Evolutionary conservation across 106 monocot genomes (phyloP), one percentile per base, ranked within the genome.

Genomic region (Platanthera zijinensis): DNA sequence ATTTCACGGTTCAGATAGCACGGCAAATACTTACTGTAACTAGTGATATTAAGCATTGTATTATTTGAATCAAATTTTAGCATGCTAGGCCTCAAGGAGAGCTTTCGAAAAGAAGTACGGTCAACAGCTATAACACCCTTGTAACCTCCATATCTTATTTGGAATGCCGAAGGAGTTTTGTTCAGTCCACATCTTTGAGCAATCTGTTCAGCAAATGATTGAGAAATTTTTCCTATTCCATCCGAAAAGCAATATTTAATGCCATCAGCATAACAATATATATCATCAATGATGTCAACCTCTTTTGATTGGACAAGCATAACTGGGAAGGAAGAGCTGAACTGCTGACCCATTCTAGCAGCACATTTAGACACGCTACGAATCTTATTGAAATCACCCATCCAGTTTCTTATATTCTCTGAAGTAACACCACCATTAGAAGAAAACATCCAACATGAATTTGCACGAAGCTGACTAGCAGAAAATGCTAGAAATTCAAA

Each of bases 401-500:
- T 99, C 91, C 91, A 94, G 57, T 88, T 84, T 85, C 94, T 91
- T 50, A 99, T 94, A 13, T 45, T 74, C 48, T 76, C 79, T 46
- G 94, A 85, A 52, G 85, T 85, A 28, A 99, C 78, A 46, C 15
- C 57, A 1, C 76, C 81, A 80, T 82, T 89, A 49, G 94, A 92
- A 62, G 99, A 92, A 88, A 99, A 99, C 99, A 99, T 99, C 99
- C 99, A 99, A 78, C 85, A 82, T 52, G 99, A 94, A 79, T 78
- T 92, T 21, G 77, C 77, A 51, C 94, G 89, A 80, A 99, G 92
- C 64, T 99, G 99, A 75, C 99, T 99, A 19, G 99, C 94, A 73
- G 99, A 99, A 81, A 99, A 99, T 48, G 94, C 99, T 52, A 99
- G 80, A 83, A 99, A 99, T 79, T 99, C 94, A 83, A 94, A 99